Evolutionary conservation across 805 yeast genomes (phyloP), one percentile per base, ranked within the genome.

Genomic region (Barnettozyma vustinii): DNA sequence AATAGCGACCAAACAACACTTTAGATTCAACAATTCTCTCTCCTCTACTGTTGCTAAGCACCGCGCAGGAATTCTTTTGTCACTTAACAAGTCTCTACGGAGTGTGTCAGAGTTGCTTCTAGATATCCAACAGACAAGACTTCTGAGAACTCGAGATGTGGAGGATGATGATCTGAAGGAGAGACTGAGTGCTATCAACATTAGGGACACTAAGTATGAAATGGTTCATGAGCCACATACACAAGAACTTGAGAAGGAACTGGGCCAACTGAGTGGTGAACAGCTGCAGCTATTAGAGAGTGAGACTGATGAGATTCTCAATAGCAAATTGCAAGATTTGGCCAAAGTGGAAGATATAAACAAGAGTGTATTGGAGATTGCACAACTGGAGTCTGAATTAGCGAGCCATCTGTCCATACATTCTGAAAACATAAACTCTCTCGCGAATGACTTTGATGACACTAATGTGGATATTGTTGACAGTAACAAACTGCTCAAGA

Each of bases 361-460:
- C 57, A 69, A 69, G 25, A 77, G 87, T 1, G 80, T 84, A 64
- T 62, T 81, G 40, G 96, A 88, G 59, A 83, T 91, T 40, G 76
- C 90, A 1, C 78, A 82, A 47, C 65, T 91, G 52, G 92, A 90
- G 59, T 73, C 82, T 21, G 94, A 87, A 59, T 71, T 90, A 47
- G 75, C 87, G 12, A 71, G 82, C 47, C 96, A 91, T 61, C 70
- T 90, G 43, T 78, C 79, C 21, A 64, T 79, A 1, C 97, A 90
- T 65, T 80, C 84, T 6, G 84, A 84, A 46, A 82, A 79, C 61
- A 84, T 90, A 15, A 73, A 77, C 44, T 70, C 73, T 37, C 69
- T 90, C 53, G 64, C 81, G 43, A 84, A 82, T 50, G 82, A 82
- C 52, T 91, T 87, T 52, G 81, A 80, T 52, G 80, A 80, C 52